Percentiles rank a stretch among this genome's conserved stretches.
Conservation (phyloP, 169 alveolate species). For the Plasmodium relictum region DNA sequence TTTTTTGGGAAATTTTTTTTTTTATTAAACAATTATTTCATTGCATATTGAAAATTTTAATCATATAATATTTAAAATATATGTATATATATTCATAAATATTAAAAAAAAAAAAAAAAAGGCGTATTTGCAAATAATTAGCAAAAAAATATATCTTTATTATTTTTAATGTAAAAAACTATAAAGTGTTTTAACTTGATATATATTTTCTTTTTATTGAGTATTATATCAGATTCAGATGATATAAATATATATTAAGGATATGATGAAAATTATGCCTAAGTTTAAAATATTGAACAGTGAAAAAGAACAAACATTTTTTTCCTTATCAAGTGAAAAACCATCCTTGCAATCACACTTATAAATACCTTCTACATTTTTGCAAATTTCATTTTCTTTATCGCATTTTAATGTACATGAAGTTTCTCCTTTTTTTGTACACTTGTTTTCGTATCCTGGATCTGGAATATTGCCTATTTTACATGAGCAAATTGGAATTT, state of each 20-base stretch:
- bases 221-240: constrained; percentile 10
- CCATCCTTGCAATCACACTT: constrained; percentile 56
- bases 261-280: constrained; percentile 7
- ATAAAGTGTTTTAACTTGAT: constrained; percentile 34
- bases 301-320: constrained; percentile 30
- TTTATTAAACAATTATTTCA: too few species aligned
- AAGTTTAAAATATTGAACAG: constrained; percentile 34
- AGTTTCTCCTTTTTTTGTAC: constrained; percentile 63
- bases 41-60: too few species aligned
- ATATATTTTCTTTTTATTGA: neutral
- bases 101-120: neutral
- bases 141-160: neutral
- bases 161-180: neutral
- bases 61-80: too few species aligned
- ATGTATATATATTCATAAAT: neutral
- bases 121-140: neutral
- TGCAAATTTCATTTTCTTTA: constrained; percentile 39
- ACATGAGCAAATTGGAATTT: constrained; percentile 35
- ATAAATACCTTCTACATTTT: constrained; percentile 21
- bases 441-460: constrained; percentile 15
- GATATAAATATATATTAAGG: constrained; percentile 4
- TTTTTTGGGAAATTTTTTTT: too few species aligned
- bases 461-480: constrained; percentile 37
- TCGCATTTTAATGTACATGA: constrained; percentile 24
- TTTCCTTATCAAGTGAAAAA: constrained; percentile 10